Base-by-base conservation (phyloP, 331 rosid species). In the Quercus lobata region DNA sequence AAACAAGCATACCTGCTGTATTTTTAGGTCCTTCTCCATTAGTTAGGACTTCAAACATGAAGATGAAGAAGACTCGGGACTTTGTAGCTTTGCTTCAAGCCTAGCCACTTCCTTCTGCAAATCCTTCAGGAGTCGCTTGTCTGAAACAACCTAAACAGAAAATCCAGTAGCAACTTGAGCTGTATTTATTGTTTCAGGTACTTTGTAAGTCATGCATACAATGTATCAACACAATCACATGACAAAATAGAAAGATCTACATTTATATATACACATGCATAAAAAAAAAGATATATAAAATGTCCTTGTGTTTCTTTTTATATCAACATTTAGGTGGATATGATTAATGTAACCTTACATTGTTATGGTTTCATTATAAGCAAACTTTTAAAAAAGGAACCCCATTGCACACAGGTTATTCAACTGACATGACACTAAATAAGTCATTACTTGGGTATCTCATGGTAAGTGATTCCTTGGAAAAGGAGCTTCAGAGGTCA, bases 101-200 rank as follows among this genome's bases (percentile, higher is more conserved):
- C 98, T 85, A 53, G 92, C 97, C 71, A 92, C 92, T 85, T 91
- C 94, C 87, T 89, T 88, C 80, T 92, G 93, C 81, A 90, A 82
- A 78, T 87, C 88, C 81, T 81, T 92, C 73, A 91, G 86, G 30
- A 87, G 81, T 54, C 80, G 83, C 89, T 89, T 91, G 22, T 88
- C 91, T 65, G 96, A 78, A 82, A 90, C 88, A 81, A 92, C 89
- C 97, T 92, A 87, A 71, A 61, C 24, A 68, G 41, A 58, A 78
- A 77, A 69, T 60, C 56, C 77, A 75, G 35, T 72, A 73, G 65
- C 68, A 75, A n/a, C 54, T 19, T 71, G 73, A 72, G 69, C 76
- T 72, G 55, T 68, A 29, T 0, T 65, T 30, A 34, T 4, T 34
- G 53, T 35, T 41, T 30, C 3, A 10, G 7, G 30, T 16, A 21